Evolutionary conservation across 495 filamentous ascomycete genomes (phyloP).

Genomic region (Copromyces sp.): DNA sequence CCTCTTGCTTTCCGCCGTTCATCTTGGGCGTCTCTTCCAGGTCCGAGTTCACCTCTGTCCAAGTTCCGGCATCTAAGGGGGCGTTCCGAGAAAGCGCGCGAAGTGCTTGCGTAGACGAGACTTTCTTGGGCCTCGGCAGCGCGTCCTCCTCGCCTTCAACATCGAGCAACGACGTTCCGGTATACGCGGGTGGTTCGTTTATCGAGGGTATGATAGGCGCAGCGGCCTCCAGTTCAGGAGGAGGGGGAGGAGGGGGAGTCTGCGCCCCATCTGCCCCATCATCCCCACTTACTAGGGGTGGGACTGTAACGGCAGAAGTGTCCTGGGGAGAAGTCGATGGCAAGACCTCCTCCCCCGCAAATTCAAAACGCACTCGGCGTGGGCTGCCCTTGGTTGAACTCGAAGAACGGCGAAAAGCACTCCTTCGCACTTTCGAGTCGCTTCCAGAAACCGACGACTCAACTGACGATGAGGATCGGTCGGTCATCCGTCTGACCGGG

Average conservation of each 20-base stretch:
- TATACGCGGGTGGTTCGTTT: slow-evolving; percentile 18
- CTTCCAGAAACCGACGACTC: slow-evolving; percentile 28
- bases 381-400: slow-evolving; percentile 38
- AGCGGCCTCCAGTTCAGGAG: slow-evolving; percentile 8
- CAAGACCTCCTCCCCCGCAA: slow-evolving; percentile 41
- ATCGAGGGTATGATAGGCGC: slow-evolving; percentile 10
- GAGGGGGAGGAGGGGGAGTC: background rate
- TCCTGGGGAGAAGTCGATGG: slow-evolving; percentile 36
- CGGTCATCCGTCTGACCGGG: slow-evolving; percentile 19
- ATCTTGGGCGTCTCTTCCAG: slow-evolving; percentile 24
- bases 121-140: slow-evolving; percentile 32
- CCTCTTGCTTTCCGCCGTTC: slow-evolving; percentile 8
- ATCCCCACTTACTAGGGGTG: background rate
- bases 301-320: slow-evolving; percentile 2
- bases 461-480: slow-evolving; percentile 30
- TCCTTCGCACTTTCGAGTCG: slow-evolving; percentile 30
- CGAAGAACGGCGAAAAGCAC: slow-evolving; percentile 41
- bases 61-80: slow-evolving; percentile 34
- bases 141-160: slow-evolving; percentile 30
- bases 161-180: slow-evolving; percentile 19
- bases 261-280: slow-evolving; percentile 10
- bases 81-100: slow-evolving; percentile 29
- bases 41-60: slow-evolving; percentile 31
- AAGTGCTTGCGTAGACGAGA: slow-evolving; percentile 36
- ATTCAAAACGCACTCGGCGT: slow-evolving; percentile 43